Conservation (phyloP, 2,329 filamentous ascomycete species). For the Shiraia sp. region DNA sequence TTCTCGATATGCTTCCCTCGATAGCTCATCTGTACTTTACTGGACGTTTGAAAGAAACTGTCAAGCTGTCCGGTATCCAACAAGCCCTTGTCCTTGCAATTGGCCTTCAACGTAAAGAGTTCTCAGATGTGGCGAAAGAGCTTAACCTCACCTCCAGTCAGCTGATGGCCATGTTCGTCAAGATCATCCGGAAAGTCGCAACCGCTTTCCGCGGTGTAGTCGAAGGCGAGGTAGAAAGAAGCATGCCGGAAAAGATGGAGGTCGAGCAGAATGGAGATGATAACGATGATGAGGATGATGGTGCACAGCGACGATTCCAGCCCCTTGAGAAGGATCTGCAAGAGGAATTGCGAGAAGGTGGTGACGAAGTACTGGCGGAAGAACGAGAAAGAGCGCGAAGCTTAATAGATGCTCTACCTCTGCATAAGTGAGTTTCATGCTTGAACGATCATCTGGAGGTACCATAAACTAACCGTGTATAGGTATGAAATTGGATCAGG, state of each 20-base stretch:
- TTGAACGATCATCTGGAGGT: neutral
- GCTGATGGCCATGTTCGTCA: constrained; percentile 94
- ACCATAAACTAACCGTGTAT: constrained; percentile 3
- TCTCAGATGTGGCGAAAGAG: constrained; percentile 80
- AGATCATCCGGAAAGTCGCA: constrained; percentile 87
- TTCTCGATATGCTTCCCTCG: constrained; percentile 85
- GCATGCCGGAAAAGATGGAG: constrained; percentile 51
- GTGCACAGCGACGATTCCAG: constrained; percentile 61
- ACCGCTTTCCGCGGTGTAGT: constrained; percentile 76
- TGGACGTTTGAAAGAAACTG: constrained; percentile 67
- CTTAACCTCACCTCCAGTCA: constrained; percentile 74
- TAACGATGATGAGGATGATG: constrained; percentile 61
- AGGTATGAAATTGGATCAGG: constrained; percentile 54
- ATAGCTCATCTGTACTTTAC: constrained; percentile 86
- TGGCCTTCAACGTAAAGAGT: constrained; percentile 87
- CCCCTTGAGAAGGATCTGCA: constrained; percentile 73
- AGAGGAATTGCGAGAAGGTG: constrained; percentile 83
- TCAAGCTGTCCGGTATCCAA: constrained; percentile 81
- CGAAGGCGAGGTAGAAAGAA: constrained; percentile 64
- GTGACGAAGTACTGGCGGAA: constrained; percentile 69
- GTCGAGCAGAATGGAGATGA: constrained; percentile 54
- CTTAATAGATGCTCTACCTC: constrained; percentile 85
- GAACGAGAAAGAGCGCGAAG: constrained; percentile 81
- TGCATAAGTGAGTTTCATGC: constrained; percentile 71
- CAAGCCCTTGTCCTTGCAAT: constrained; percentile 80